Evolutionary conservation across 805 yeast species (phyloP).

Genomic region (Geotrichum ghanense): DNA sequence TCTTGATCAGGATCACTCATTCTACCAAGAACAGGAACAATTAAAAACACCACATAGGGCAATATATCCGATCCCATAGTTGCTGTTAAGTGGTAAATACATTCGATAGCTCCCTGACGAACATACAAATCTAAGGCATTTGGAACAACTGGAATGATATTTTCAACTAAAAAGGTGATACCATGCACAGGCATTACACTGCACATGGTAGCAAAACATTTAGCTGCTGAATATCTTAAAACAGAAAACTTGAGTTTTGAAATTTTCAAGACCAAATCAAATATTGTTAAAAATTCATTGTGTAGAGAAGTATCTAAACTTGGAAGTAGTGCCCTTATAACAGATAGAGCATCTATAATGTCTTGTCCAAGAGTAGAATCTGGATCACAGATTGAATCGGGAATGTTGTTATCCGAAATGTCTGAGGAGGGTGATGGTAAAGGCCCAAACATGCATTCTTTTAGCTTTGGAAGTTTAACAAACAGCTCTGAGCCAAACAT

Average conservation of each 20-base stretch:
- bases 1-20: slow-evolving; percentile 93
- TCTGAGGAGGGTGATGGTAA: slow-evolving; percentile 21
- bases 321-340: slow-evolving; percentile 63
- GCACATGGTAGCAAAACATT: slow-evolving; percentile 74
- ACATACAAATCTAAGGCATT: slow-evolving; percentile 59
- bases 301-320: slow-evolving; percentile 40
- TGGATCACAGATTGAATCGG: slow-evolving; percentile 21
- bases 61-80: slow-evolving; percentile 81
- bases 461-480: slow-evolving; percentile 52
- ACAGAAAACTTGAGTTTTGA: slow-evolving; percentile 68
- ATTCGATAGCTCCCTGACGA: slow-evolving; percentile 91
- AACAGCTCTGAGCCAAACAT: slow-evolving; percentile 47
- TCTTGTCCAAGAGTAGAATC: slow-evolving; percentile 52
- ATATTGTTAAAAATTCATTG: slow-evolving; percentile 35
- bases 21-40: slow-evolving; percentile 92
- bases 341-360: slow-evolving; percentile 77
- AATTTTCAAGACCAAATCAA: slow-evolving; percentile 41
- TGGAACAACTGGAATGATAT: slow-evolving; percentile 66
- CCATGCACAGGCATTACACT: slow-evolving; percentile 55
- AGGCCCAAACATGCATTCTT: slow-evolving; percentile 55
- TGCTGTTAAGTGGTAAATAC: slow-evolving; percentile 71
- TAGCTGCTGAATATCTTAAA: slow-evolving; percentile 80
- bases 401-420: slow-evolving; percentile 24
- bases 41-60: slow-evolving; percentile 89
- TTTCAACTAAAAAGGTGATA: slow-evolving; percentile 68